phyloP scores from a whole-genome alignment of 2,329 filamentous ascomycete genomes.

The Xylariaceae sp. region DNA sequence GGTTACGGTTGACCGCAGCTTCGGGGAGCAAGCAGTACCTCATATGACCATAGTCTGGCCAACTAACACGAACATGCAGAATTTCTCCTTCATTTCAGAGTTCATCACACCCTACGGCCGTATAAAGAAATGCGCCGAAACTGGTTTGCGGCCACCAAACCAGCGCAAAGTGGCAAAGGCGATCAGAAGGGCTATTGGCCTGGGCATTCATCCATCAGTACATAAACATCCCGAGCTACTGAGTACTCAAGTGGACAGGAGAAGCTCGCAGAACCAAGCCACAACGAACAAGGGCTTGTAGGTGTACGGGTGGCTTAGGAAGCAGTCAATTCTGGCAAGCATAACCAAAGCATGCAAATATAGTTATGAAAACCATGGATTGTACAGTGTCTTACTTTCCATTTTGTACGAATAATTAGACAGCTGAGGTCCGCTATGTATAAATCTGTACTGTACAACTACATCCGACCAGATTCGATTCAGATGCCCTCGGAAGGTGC shows the following conservation, averaged over 20 bases:
- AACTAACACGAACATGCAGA: constrained; percentile 48
- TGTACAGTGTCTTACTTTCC: constrained; percentile 21
- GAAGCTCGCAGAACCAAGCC: too few species aligned
- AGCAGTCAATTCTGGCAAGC: too few species aligned
- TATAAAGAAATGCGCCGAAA: constrained; percentile 72
- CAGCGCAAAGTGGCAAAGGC: constrained; percentile 93
- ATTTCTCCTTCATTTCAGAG: constrained; percentile 87
- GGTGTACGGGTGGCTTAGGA: too few species aligned
- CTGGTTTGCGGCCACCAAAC: constrained; percentile 80
- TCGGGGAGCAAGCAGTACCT: too few species aligned
- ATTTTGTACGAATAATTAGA: constrained; percentile 27
- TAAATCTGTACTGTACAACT: constrained; percentile 13
- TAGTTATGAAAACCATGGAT: constrained; percentile 3
- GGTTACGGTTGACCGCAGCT: too few species aligned
- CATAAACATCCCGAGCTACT: constrained; percentile 85
- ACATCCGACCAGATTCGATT: too few species aligned
- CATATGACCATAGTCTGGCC: too few species aligned
- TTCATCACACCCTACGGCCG: constrained; percentile 81
- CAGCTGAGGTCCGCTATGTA: too few species aligned
- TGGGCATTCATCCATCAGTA: constrained; percentile 88
- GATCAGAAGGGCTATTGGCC: constrained; percentile 78
- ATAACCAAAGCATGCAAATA: too few species aligned
- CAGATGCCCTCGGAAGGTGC: constrained; percentile 4
- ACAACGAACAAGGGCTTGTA: too few species aligned
- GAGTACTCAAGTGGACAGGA: constrained; percentile 27